phyloP scores from a whole-genome alignment of 768 basidiomycete species.

The Cystobasidium onofrii region DNA sequence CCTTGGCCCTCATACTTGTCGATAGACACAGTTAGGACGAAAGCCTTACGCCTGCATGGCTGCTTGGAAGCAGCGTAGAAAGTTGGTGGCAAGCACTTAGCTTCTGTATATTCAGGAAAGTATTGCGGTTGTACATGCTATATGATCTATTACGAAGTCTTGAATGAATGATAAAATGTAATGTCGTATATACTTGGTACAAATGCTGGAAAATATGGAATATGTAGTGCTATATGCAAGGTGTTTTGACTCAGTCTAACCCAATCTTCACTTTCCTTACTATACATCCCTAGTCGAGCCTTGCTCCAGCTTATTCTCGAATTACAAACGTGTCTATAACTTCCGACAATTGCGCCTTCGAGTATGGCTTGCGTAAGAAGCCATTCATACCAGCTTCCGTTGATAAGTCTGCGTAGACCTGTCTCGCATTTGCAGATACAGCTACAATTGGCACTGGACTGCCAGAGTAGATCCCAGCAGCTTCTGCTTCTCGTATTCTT shows the following conservation, averaged over 20 bases:
- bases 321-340: not conserved
- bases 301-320: not conserved
- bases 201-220: no score
- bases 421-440: conserved; percentile 29
- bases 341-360: conserved; percentile 19
- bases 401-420: conserved; percentile 22
- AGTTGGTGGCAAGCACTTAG: no score
- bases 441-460: conserved; percentile 25
- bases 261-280: not conserved
- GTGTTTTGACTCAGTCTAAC: no score
- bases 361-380: conserved; percentile 27
- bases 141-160: no score
- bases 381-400: conserved; percentile 30
- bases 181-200: no score
- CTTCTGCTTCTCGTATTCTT: conserved; percentile 26
- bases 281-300: not conserved
- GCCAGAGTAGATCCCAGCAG: not conserved
- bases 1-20: no score
- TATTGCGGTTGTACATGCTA: no score
- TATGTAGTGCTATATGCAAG: not conserved
- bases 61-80: no score
- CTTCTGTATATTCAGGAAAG: no score
- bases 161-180: no score
- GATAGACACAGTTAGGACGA: no score
- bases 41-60: no score